Base-by-base conservation (phyloP, 1,284 basidiomycete genomes). In the Apiotrichum mycotoxinovorans region DNA sequence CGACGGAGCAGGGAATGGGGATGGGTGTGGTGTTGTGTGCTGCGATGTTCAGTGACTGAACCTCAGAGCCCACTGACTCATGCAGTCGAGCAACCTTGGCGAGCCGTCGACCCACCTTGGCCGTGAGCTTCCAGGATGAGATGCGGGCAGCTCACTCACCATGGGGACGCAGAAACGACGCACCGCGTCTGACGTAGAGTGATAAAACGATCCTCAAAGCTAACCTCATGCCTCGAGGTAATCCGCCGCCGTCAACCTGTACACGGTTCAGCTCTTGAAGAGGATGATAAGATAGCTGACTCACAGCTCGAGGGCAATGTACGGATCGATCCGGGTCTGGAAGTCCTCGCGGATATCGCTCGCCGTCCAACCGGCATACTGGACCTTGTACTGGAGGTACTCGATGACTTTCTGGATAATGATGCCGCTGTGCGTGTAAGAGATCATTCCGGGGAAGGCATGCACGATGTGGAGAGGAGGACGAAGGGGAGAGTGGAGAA, bases 261-360 rank as follows among this genome's bases (percentile, higher is more conserved):
- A 9, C 1, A 51, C 40, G 12, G n/a, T 8, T 63, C 57, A 60
- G 58, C 41, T 44, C 22, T 20, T 0, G 4, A n/a, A 34, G 4
- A 38, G 11, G n/a, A 18, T 2, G 34, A 48, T 20, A 22, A 49
- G 20, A 40, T 10, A 43, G 27, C 18, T 11, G 18, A 71, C 81
- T 66, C 63, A 83, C 82, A 83, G 71, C 61, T 83, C 82, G 20
- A 83, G 70, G 8, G 82, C 81, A 51, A 83, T 80, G 66, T 83
- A 82, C 2, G 82, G 81, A 40, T 80, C 80, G 54, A 83, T 81
- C 23, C 81, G 69, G 34, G 79, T 77, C 57, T 77, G 69, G 62
- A 83, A 83, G 59, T 83, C 81, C 45, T 83, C 82, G 26, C 78
- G 73, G 51, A 80, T 79, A 38, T 79, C 77, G 30, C 75, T 74